Base-by-base conservation (phyloP, 1,284 basidiomycete genomes). In the Ustilago vetiveriae region DNA sequence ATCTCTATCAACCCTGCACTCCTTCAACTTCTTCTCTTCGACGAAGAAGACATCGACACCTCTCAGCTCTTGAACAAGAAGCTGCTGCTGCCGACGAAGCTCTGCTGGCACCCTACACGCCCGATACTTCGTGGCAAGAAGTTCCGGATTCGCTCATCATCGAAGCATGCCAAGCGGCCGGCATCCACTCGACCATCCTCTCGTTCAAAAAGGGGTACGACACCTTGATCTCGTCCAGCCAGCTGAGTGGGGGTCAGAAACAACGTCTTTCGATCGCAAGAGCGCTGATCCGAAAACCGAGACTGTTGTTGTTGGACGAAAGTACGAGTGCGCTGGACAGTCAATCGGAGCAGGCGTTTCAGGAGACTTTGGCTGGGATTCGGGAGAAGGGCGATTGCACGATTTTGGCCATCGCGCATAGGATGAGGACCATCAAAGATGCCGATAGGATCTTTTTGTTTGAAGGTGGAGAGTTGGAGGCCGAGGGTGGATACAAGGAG, bases 131-230 rank as follows among this genome's bases (percentile, higher is more conserved):
- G 0, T 71, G 74, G 55, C 55, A 60, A 11, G 46, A 19, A 6
- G 27, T 71, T 21, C 36, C 53, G 1, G 52, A 56, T 11, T 42
- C 40, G 4, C 10, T 57, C 36, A 41, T 71, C 30, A 19, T 38
- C 22, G 38, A 32, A 2, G 62, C 57, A 0, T 60, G 57, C 36
- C 4, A 45, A 33, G 46, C 39, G 10, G 68, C 68, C 3, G 56
- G 62, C 0, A 66, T 71, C 35, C 60, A 75, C 32, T 93, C 96
- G 72, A 98, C 97, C 76, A 89, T 98, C 38, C 91, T 91, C 88
- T 88, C 88, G 4, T 88, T 98, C 85, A 92, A 94, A 11, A 86
- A 92, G 58, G 92, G 90, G 0, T 90, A 91, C 68, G 89, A 91
- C 65, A 92, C 91, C 0, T 55, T 63, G n/a, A 71, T 58, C 63